Evolutionary conservation across 768 basidiomycete genomes (phyloP), one percentile per base, ranked within the genome.

Genomic region (Lentinus brumalis): DNA sequence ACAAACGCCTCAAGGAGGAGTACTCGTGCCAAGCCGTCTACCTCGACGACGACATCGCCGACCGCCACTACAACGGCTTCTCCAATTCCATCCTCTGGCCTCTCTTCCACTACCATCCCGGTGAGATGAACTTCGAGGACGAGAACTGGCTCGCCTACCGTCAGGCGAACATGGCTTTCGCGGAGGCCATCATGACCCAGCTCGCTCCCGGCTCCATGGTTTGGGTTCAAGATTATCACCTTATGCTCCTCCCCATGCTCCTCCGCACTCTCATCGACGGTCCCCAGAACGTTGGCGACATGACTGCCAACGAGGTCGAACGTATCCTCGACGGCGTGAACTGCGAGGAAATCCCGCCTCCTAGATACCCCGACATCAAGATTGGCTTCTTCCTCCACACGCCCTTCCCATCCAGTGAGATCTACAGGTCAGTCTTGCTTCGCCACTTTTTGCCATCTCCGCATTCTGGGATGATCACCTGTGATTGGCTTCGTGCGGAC

Each of bases 21-120:
- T 96, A 94, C 76, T 91, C 91, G 32, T 99, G 96, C 74, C 94
- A 96, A 73, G 96, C 97, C 21, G 97, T 99, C 69, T 97, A 97
- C 77, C 88, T 99, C 67, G 91, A 95, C 62, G 96, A 98, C 72
- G 96, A 98, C 70, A 86, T 99, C 65, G 96, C 97, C n/a, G 97
- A 99, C 75, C 85, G 89, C 54, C 96, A 98, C 76, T 99, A 94
- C 78, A 96, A 96, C 73, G 94, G 97, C 57, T 98, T 99, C 83
- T 96, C 96, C 68, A 99, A 99, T 79, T 97, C 96, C 56, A 98
- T 99, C 77, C 86, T 99, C 53, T 99, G 97, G 97, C 97, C 97
- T 2, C 81, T 99, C 50, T 98, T 99, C 83, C 97, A 99, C 74
- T 99, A 98, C 77, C 96, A 98, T 74, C 97, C 97, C 8, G 96